These are phyloP conservation scores for Entrophospora sp. DNA, from an alignment of 192 early-diverging fungal species.

Conservation along the genomic window DNA sequence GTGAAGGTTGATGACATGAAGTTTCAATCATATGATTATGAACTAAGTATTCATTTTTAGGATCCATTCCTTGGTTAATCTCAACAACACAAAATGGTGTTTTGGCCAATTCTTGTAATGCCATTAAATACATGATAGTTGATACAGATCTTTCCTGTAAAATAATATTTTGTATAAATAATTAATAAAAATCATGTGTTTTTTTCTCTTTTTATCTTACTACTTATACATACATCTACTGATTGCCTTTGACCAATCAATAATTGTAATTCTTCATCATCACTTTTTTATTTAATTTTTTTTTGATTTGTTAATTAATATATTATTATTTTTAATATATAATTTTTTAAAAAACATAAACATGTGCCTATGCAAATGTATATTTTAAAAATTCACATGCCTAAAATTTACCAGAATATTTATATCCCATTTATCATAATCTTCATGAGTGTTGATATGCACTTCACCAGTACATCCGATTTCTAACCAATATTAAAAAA, in stretches of 20 bases:
- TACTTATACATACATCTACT: slow-evolving; percentile 75
- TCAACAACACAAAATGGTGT: too few relatives aligned
- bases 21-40: too few relatives aligned
- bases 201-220: too few relatives aligned
- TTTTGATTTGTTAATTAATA: not conserved
- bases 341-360: not conserved
- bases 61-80: too few relatives aligned
- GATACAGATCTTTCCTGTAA: too few relatives aligned
- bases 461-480: slow-evolving; percentile 79
- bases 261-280: slow-evolving; percentile 70
- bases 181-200: too few relatives aligned
- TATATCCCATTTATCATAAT: slow-evolving; percentile 89
- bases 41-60: too few relatives aligned
- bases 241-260: slow-evolving; percentile 88
- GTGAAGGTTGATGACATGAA: too few relatives aligned
- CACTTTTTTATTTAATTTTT: slow-evolving; percentile 31
- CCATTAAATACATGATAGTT: too few relatives aligned
- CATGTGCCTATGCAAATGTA: not conserved
- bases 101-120: too few relatives aligned
- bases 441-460: slow-evolving; percentile 54
- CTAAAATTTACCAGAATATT: slow-evolving; percentile 94
- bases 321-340: not conserved
- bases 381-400: slow-evolving; percentile 19
- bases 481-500: slow-evolving; percentile 20
- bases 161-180: too few relatives aligned